Evolutionary conservation across 495 filamentous ascomycete genomes (phyloP).

Genomic region (Penicillium mononematosum): DNA sequence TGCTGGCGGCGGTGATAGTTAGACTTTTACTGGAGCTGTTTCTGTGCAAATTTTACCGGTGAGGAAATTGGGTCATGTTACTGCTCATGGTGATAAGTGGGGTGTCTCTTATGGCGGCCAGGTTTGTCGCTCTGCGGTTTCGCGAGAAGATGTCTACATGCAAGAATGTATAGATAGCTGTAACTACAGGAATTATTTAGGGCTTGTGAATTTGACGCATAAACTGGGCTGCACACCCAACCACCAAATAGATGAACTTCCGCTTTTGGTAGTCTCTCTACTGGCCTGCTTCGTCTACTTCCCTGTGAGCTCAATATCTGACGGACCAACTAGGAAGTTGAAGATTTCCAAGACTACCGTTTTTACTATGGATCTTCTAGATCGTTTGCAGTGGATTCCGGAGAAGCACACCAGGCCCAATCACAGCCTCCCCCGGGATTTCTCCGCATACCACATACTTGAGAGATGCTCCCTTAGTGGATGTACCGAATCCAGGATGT

Average conservation of each 20-base stretch:
- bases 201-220: too few relatives aligned
- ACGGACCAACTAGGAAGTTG: too few relatives aligned
- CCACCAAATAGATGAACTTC: too few relatives aligned
- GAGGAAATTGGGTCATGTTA: conserved; percentile 19
- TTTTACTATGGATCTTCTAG: conserved; percentile 1
- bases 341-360: too few relatives aligned
- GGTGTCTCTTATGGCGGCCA: conserved; percentile 17
- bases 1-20: conserved; percentile 22
- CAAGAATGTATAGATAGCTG: too few relatives aligned
- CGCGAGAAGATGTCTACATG: background rate
- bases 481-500: background rate
- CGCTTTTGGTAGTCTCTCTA: too few relatives aligned
- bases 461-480: background rate
- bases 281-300: too few relatives aligned
- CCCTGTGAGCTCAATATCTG: background rate
- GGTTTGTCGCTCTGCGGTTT: conserved; percentile 13
- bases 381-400: conserved; percentile 8
- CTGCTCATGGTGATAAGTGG: conserved; percentile 12
- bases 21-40: conserved; percentile 25
- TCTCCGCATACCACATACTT: conserved; percentile 11
- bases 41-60: conserved; percentile 27
- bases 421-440: conserved; percentile 10
- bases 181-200: too few relatives aligned
- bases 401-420: conserved; percentile 2
- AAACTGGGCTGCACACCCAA: too few relatives aligned